Percentiles rank a stretch among this genome's conserved stretches.
phyloP scores from a whole-genome alignment of 768 basidiomycete species.

The Rhodotorula kratochvilovae region DNA sequence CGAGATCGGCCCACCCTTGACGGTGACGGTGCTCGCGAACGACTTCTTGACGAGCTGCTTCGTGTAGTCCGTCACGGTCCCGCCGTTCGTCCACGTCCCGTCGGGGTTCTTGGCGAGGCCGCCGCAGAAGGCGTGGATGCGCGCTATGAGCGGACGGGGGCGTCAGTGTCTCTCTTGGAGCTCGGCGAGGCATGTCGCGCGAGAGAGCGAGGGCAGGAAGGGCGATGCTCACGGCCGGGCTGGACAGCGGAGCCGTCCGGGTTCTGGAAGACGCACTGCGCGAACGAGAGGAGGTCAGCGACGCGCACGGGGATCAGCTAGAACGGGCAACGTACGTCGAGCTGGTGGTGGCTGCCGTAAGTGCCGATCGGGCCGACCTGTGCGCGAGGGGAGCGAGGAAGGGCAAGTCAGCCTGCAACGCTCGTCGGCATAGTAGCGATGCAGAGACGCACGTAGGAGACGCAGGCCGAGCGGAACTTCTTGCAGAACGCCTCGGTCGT shows the following conservation, averaged over 20 bases:
- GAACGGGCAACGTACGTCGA: neutral
- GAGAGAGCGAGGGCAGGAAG: neutral
- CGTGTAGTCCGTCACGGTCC: slow-evolving; percentile 18
- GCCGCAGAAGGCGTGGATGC: slow-evolving; percentile 29
- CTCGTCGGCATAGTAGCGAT: neutral
- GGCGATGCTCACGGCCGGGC: slow-evolving; percentile 3
- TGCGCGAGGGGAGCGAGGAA: too few species aligned
- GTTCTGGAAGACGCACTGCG: slow-evolving; percentile 11
- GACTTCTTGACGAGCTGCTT: neutral
- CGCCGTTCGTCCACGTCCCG: slow-evolving; percentile 20
- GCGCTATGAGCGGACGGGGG: neutral
- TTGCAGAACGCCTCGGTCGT: slow-evolving; percentile 25
- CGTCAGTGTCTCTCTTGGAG: too few species aligned
- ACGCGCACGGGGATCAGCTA: rapidly evolving
- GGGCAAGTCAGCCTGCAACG: too few species aligned
- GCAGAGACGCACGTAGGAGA: slow-evolving; percentile 12
- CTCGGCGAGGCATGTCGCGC: neutral
- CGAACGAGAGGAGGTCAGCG: neutral
- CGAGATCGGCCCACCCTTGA: neutral
- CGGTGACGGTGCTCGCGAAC: neutral
- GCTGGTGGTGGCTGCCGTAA: slow-evolving; percentile 12
- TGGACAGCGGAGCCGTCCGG: slow-evolving; percentile 4
- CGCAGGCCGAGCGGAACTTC: slow-evolving; percentile 11
- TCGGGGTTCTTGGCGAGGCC: slow-evolving; percentile 20
- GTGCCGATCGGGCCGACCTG: neutral